Base-by-base conservation (phyloP, 208 protist genomes). In the Leishmania tropica region DNA sequence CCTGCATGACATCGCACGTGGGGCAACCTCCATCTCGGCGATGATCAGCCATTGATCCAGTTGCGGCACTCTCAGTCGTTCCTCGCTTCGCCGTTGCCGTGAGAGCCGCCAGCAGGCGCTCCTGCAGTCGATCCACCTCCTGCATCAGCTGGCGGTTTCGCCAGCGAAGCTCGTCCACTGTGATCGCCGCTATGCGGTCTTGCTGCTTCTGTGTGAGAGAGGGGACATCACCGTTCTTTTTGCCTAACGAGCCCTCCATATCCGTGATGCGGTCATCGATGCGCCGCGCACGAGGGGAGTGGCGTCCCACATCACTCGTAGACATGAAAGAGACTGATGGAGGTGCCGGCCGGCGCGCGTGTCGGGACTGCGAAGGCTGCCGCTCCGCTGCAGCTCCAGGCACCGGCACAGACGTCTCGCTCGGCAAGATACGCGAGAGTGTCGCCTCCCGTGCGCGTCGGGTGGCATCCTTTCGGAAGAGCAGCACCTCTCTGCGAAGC, bases 121-220 rank as follows among this genome's bases (percentile, higher is more conserved):
- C 81, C 79, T 84, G 77, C 80, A 79, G 80, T 21, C 80, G 79
- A 24, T 42, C 65, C 67, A 94, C 56, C 76, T 91, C 87, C 42
- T 77, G 62, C 67, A 90, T 85, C 37, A 93, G 79, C 31, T 84
- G 74, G 4, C 51, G 79, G 78, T 93, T 96, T 24, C 86, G 86
- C 71, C 83, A 86, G n/a, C 87, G 86, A 35, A 96, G 83, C 73
- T 91, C 88, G 48, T 89, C 88, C 73, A 96, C 67, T 40, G 83
- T 77, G 75, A 86, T 87, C 42, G 81, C 74, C 24, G 80, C 80
- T 24, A 89, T 64, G 2, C 81, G 79, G 35, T 1, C 24, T 42
- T 74, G 65, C 51, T 78, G 58, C 28, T 78, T 37, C 56, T 53
- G 40, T 53, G 56, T 40, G 42, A 37, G 56, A 24, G 40, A 60